Conservation (phyloP, 352 stramenopile genomes). For the Phytophthora pini region DNA sequence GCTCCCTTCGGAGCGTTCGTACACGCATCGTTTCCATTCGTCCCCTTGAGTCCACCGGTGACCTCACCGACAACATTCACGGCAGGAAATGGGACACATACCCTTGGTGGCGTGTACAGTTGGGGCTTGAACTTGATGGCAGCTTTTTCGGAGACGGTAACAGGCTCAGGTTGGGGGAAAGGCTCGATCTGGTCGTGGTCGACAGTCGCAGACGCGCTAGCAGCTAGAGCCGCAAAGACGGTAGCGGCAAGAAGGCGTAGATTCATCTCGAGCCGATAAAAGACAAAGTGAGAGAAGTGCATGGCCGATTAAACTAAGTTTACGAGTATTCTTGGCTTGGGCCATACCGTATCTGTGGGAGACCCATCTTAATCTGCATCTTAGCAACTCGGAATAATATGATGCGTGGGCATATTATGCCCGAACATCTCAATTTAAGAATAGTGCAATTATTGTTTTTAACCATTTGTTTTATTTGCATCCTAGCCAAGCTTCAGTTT, state of each 20-base stretch:
- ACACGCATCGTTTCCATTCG: not conserved
- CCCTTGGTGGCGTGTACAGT: not conserved
- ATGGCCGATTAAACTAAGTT: no score
- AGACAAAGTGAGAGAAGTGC: not conserved
- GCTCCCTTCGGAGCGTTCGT: not conserved
- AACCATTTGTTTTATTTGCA: constrained; percentile 18
- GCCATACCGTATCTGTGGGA: no score
- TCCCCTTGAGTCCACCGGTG: not conserved
- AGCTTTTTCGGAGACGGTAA: not conserved
- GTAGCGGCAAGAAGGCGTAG: not conserved
- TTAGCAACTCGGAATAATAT: no score
- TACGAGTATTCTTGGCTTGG: no score
- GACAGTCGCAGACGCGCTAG: not conserved
- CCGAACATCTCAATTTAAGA: no score
- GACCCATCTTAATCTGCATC: no score
- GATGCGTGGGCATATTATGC: no score
- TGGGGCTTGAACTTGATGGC: constrained; percentile 3
- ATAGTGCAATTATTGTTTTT: no score
- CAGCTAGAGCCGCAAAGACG: not conserved
- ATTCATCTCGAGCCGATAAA: not conserved
- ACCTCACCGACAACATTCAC: not conserved
- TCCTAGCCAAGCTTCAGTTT: constrained; percentile 44
- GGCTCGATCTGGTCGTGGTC: not conserved
- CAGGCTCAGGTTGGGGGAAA: not conserved
- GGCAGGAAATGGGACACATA: not conserved